Conservation (phyloP, 2,329 filamentous ascomycete species). For the Neurospora sp. region DNA sequence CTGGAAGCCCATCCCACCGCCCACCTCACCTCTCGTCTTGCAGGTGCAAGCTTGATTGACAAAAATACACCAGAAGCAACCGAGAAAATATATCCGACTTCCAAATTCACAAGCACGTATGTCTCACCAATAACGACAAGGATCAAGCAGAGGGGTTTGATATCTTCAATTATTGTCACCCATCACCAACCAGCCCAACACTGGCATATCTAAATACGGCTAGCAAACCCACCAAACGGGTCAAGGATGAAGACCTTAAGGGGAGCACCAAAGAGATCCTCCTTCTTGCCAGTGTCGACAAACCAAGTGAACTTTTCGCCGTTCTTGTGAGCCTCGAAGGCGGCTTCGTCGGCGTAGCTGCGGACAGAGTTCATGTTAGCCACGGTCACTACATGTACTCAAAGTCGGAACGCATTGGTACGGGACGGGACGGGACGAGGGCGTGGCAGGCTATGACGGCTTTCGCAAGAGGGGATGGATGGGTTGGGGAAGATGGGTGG, state of each 20-base stretch:
- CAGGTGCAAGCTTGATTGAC: background rate
- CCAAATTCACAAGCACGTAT: background rate
- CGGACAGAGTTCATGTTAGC: background rate
- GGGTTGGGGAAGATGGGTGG: too few species aligned
- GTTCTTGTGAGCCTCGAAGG: constrained; percentile 8
- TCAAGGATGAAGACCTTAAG: constrained; percentile 7
- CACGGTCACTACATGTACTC: background rate
- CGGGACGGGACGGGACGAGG: too few species aligned
- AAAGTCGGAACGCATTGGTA: too few species aligned
- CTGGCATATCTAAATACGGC: background rate
- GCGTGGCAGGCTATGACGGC: too few species aligned
- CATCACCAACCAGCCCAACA: background rate
- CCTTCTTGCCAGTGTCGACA: constrained; percentile 5
- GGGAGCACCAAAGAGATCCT: constrained; percentile 7
- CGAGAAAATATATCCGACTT: background rate
- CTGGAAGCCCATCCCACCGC: background rate
- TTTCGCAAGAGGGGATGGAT: too few species aligned
- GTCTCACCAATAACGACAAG: background rate
- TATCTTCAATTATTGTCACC: background rate
- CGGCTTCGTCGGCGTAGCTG: constrained; percentile 12
- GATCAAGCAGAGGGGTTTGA: background rate
- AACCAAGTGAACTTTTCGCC: constrained; percentile 9
- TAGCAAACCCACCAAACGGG: constrained; percentile 4
- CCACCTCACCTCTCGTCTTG: background rate
- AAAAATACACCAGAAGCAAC: background rate